Evolutionary conservation across 2,329 filamentous ascomycete genomes (phyloP), one percentile per base, ranked within the genome.

Genomic region (Zopfia rhizophila): DNA sequence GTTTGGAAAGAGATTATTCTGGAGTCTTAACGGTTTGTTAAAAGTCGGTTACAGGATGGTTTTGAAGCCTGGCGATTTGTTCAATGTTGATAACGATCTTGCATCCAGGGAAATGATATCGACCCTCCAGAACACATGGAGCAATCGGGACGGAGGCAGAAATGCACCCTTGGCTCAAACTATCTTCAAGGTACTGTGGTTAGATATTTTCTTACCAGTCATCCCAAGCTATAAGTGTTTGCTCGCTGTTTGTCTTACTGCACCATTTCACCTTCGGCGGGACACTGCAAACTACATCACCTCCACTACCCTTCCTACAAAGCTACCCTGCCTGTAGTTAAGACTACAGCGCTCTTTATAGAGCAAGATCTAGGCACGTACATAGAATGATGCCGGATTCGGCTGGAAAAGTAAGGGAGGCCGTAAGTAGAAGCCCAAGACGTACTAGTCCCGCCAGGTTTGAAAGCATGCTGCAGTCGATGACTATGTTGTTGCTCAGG

Each of bases 21-120:
- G 60, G 32, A 74, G 69, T 63, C 49, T 75, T 24, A 71, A 72
- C 46, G 41, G 50, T 12, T 55, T 75, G 3, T 71, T 75, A 42
- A 25, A 46, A 30, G 40, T 51, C 18, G 55, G 56, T 19, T 65
- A 63, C 36, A 45, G 42, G 5, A 61, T 59, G 23, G 53, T 63
- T 18, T 41, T 66, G 8, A 58, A 55, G 14, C 62, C 62, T 2
- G 28, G 39, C 4, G 62, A 65, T 33, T 49, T 64, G 5, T 51
- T 55, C 30, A 51, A 50, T 17, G 56, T 63, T 22, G 61, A 65
- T 41, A 44, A 54, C n/a, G 61, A 63, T 33, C 51, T 66, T 21
- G 43, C 48, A 4, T 63, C 57, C 5, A 54, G 51, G 17, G 47
- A 60, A 21, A 38, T 51, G 13, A 42, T 35, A 11, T 27, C 44